phyloP scores from a whole-genome alignment of 202 grass and related monocot species.

The Elaeis oleifera region DNA sequence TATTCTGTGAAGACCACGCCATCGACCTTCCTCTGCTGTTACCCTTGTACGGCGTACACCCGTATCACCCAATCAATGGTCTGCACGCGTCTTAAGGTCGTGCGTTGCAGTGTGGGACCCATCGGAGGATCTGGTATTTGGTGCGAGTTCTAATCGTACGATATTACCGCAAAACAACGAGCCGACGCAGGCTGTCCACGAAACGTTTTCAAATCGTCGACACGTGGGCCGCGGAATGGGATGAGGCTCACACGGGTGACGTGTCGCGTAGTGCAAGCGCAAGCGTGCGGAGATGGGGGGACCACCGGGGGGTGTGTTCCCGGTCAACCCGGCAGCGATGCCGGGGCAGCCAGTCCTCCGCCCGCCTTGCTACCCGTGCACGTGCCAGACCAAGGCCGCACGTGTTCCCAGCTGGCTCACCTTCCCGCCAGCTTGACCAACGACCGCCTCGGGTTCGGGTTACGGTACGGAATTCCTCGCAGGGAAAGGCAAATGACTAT shows the following conservation, averaged over 20 bases:
- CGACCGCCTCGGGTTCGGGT: too few relatives aligned
- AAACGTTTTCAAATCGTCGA: background rate
- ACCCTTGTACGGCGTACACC: background rate
- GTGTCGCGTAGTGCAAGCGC: background rate
- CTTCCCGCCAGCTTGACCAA: too few relatives aligned
- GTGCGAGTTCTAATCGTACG: too few relatives aligned
- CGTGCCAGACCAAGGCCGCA: slow-evolving; percentile 21
- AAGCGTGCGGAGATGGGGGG: slow-evolving; percentile 12
- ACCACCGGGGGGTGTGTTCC: slow-evolving; percentile 30
- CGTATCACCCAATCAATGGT: background rate
- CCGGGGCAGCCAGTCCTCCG: background rate
- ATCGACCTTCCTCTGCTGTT: background rate
- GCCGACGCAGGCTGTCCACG: too few relatives aligned
- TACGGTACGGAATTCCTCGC: too few relatives aligned
- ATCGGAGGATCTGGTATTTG: too few relatives aligned
- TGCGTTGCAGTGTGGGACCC: background rate
- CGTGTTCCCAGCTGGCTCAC: too few relatives aligned
- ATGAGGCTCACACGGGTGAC: background rate
- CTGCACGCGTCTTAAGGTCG: background rate
- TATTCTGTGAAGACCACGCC: slow-evolving; percentile 45
- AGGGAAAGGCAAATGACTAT: too few relatives aligned
- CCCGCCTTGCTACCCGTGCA: slow-evolving; percentile 9
- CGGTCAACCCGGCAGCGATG: slow-evolving; percentile 47
- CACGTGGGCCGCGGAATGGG: background rate
- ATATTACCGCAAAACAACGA: too few relatives aligned